Conservation (phyloP, 192 early-diverging fungal genomes). For the Paraglomus occultum region DNA sequence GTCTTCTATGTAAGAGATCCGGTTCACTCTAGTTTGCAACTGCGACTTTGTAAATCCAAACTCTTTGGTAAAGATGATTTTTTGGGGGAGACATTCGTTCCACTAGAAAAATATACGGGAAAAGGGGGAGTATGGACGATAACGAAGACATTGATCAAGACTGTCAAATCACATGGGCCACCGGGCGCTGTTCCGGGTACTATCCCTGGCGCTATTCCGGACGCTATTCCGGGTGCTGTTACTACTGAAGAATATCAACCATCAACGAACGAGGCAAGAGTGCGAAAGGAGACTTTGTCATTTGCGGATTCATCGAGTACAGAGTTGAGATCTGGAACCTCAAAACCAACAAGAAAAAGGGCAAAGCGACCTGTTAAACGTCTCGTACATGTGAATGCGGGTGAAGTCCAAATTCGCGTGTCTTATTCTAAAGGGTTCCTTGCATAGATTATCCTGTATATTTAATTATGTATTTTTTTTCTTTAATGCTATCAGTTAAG, state of each 20-base stretch:
- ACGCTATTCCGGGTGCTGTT: background rate
- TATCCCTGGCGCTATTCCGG: background rate
- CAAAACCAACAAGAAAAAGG: no score
- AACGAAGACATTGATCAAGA: conserved; percentile 22
- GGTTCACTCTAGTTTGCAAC: background rate
- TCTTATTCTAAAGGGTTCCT: no score
- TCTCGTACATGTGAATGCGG: no score
- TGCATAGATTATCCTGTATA: no score
- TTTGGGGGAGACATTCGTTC: conserved; percentile 22
- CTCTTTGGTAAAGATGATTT: conserved; percentile 21
- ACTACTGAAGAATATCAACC: conserved; percentile 4
- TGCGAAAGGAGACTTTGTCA: background rate
- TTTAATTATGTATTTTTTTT: no score
- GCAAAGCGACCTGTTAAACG: no score
- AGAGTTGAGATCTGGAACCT: no score
- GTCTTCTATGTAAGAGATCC: conserved; percentile 24
- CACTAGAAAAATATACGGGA: conserved; percentile 13
- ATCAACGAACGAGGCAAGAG: background rate
- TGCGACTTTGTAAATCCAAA: conserved; percentile 25
- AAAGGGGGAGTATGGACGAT: conserved; percentile 29
- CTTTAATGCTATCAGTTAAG: no score
- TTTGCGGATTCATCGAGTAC: no score
- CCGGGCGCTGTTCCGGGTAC: background rate
- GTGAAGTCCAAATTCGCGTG: no score
- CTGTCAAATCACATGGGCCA: background rate